These are phyloP conservation scores for Phanerochaete sordida DNA, from an alignment of 768 basidiomycete species.

Conservation along the genomic window DNA sequence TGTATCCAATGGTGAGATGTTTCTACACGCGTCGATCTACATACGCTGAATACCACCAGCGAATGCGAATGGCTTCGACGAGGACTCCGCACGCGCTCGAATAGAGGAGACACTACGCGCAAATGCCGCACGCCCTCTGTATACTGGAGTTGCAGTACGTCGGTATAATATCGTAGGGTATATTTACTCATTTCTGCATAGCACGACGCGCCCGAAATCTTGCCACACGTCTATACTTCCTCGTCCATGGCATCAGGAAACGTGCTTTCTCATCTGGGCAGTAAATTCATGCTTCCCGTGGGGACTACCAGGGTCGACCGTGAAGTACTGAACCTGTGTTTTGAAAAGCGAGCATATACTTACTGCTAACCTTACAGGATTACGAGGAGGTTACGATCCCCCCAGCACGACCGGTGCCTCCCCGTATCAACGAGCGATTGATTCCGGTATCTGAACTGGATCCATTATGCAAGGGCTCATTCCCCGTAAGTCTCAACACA, in stretches of 20 bases:
- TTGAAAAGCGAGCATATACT: neutral
- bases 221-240: conserved; percentile 90
- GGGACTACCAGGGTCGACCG: conserved; percentile 68
- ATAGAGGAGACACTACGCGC: conserved; percentile 58
- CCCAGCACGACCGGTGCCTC: conserved; percentile 76
- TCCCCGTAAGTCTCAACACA: conserved; percentile 55
- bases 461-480: conserved; percentile 72
- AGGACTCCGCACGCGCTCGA: conserved; percentile 52
- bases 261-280: conserved; percentile 68
- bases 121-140: conserved; percentile 66
- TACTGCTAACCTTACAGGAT: conserved; percentile 41
- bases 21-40: neutral
- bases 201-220: conserved; percentile 50
- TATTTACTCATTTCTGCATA: neutral
- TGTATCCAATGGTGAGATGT: neutral
- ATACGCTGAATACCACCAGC: neutral
- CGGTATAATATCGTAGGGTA: neutral
- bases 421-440: conserved; percentile 64
- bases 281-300: conserved; percentile 75
- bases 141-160: conserved; percentile 50
- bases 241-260: conserved; percentile 54
- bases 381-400: conserved; percentile 91
- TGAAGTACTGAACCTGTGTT: conserved; percentile 45
- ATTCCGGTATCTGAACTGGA: conserved; percentile 74
- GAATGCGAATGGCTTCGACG: conserved; percentile 23